Evolutionary conservation across 805 yeast species (phyloP).

Genomic region (Ogataea trehalophila): DNA sequence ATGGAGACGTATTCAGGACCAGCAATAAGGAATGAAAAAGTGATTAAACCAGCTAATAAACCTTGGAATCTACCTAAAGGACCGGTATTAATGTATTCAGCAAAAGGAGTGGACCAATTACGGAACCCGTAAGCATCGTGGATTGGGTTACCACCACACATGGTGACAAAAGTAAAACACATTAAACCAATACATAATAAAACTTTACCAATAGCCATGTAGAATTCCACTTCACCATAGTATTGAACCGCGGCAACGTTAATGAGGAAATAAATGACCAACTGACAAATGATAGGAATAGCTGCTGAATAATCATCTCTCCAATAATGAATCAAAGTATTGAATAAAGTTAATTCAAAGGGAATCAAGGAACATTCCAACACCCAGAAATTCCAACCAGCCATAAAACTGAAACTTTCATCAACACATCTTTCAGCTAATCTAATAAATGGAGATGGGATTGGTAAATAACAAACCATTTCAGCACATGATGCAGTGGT

Average conservation of each 20-base stretch:
- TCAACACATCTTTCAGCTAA: conserved; percentile 44
- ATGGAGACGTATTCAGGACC: conserved; percentile 48
- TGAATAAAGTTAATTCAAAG: conserved; percentile 44
- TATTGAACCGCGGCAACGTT: conserved; percentile 40
- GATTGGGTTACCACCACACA: conserved; percentile 49
- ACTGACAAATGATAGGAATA: conserved; percentile 39
- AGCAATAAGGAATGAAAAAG: conserved; percentile 39
- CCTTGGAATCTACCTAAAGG: conserved; percentile 43
- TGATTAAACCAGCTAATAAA: conserved; percentile 36
- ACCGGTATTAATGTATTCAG: conserved; percentile 37
- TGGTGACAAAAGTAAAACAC: conserved; percentile 40
- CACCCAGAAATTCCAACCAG: conserved; percentile 49
- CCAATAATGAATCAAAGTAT: conserved; percentile 45
- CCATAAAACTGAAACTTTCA: conserved; percentile 39
- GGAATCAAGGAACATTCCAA: conserved; percentile 45
- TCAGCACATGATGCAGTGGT: conserved; percentile 42
- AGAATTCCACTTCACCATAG: conserved; percentile 47
- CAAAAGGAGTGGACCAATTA: conserved; percentile 30
- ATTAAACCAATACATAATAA: conserved; percentile 40
- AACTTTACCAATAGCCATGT: conserved; percentile 40
- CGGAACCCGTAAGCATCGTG: conserved; percentile 35
- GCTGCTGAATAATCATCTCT: conserved; percentile 41
- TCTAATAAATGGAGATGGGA: conserved; percentile 43
- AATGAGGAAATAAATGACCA: conserved; percentile 37
- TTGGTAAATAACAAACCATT: conserved; percentile 42